These are phyloP conservation scores for Santalum album DNA, from an alignment of 164 flowering plant genomes.

Conservation along the genomic window DNA sequence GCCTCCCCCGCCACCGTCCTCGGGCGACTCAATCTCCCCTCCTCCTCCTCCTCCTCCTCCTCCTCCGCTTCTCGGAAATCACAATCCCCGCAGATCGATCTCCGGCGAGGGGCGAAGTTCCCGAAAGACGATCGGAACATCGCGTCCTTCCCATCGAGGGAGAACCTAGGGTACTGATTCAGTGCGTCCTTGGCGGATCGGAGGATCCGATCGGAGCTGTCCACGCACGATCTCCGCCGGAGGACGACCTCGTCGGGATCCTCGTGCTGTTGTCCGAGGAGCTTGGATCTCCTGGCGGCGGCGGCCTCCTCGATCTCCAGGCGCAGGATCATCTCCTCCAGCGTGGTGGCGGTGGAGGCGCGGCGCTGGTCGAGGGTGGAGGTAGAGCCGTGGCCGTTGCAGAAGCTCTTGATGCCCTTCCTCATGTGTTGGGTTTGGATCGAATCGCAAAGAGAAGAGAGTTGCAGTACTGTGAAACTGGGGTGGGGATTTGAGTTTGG, in stretches of 20 bases:
- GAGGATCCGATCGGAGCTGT: constrained; percentile 60
- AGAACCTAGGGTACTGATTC: constrained; percentile 91
- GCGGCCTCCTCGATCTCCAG: constrained; percentile 67
- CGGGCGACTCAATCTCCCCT: constrained; percentile 26
- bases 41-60: constrained; percentile 14
- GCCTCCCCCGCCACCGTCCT: constrained; percentile 47
- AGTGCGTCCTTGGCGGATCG: constrained; percentile 73
- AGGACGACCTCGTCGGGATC: not conserved
- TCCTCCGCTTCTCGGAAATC: constrained; percentile 14
- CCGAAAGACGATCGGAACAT: constrained; percentile 72
- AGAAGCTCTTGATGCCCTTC: constrained; percentile 42
- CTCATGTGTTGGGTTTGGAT: too few relatives aligned
- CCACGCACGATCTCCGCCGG: constrained; percentile 74
- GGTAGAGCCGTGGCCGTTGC: constrained; percentile 63
- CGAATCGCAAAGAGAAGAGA: too few relatives aligned
- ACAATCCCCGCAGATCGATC: not conserved
- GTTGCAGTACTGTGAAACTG: too few relatives aligned
- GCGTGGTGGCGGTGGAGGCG: constrained; percentile 24
- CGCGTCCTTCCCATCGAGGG: constrained; percentile 81
- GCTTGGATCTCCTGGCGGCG: constrained; percentile 36
- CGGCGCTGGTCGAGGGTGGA: constrained; percentile 65
- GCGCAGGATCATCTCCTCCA: constrained; percentile 83
- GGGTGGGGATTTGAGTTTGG: too few relatives aligned
- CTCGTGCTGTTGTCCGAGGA: too few relatives aligned
- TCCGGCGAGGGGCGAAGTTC: constrained; percentile 10